Conservation (phyloP, 306 rosid species). For the Begonia loranthoides region DNA sequence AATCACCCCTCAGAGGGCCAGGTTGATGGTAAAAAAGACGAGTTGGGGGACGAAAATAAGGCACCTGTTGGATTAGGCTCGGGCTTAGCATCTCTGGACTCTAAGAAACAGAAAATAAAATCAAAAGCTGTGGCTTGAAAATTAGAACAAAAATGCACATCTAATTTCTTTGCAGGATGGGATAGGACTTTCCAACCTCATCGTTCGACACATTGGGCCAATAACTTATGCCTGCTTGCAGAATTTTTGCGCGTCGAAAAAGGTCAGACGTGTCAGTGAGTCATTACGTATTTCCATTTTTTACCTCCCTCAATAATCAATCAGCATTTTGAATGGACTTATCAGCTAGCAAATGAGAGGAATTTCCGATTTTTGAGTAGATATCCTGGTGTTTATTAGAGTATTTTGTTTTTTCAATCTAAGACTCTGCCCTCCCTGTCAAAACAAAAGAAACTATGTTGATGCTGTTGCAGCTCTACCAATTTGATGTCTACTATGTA, state of each 20-base stretch:
- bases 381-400: too few relatives aligned
- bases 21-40: conserved; percentile 19
- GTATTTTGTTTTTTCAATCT: too few relatives aligned
- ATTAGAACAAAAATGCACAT: conserved; percentile 5
- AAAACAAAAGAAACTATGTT: too few relatives aligned
- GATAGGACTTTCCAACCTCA: conserved; percentile 5
- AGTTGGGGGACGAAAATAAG: conserved; percentile 25
- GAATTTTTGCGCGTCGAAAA: conserved; percentile 10
- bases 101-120: conserved; percentile 74
- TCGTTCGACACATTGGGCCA: conserved; percentile 7
- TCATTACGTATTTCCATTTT: conserved; percentile 5
- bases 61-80: conserved; percentile 82
- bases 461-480: too few relatives aligned
- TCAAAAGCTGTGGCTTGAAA: conserved; percentile 46
- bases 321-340: background rate
- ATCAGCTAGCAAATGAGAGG: too few relatives aligned
- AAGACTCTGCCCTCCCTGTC: too few relatives aligned
- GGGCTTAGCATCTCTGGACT: conserved; percentile 59
- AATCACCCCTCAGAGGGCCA: conserved; percentile 19
- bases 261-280: conserved; percentile 6
- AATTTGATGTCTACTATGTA: too few relatives aligned
- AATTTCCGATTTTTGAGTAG: too few relatives aligned
- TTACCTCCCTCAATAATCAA: conserved; percentile 10
- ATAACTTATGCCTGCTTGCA: conserved; percentile 4
- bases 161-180: conserved; percentile 14